Evolutionary conservation across 352 stramenopile genomes (phyloP).

Genomic region (Pythium diclinum): DNA sequence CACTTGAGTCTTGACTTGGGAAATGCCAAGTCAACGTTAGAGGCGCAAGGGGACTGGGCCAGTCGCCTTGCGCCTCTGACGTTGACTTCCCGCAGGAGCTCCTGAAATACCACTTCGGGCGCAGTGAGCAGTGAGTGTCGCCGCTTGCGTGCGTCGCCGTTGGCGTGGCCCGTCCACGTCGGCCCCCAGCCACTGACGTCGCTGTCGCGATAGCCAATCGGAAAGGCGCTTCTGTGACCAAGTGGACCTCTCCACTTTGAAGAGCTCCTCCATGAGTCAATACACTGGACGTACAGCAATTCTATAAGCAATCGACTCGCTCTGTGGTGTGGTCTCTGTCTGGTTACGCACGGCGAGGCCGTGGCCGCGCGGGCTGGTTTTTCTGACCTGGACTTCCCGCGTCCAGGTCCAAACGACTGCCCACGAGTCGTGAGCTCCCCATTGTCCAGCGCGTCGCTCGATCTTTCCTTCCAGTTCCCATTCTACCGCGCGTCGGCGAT

Average conservation of each 20-base stretch:
- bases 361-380: background rate
- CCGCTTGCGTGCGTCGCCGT: background rate
- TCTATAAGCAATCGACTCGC: background rate
- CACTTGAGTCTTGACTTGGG: too few species aligned
- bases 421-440: too few species aligned
- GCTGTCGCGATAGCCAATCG: background rate
- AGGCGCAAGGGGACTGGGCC: too few species aligned
- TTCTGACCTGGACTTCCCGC: background rate
- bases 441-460: background rate
- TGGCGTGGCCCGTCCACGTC: background rate
- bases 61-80: background rate
- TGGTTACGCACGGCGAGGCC: background rate
- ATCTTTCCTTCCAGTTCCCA: background rate
- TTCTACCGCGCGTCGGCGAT: background rate
- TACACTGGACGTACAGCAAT: too few species aligned
- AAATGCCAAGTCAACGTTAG: too few species aligned
- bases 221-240: background rate
- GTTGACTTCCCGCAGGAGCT: background rate
- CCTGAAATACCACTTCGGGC: background rate
- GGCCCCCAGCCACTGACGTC: background rate
- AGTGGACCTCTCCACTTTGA: background rate
- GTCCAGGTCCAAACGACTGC: background rate
- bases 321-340: background rate
- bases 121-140: background rate
- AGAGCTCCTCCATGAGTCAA: background rate